Conservation (phyloP, 164 flowering plant genomes). For the Malania oleifera region DNA sequence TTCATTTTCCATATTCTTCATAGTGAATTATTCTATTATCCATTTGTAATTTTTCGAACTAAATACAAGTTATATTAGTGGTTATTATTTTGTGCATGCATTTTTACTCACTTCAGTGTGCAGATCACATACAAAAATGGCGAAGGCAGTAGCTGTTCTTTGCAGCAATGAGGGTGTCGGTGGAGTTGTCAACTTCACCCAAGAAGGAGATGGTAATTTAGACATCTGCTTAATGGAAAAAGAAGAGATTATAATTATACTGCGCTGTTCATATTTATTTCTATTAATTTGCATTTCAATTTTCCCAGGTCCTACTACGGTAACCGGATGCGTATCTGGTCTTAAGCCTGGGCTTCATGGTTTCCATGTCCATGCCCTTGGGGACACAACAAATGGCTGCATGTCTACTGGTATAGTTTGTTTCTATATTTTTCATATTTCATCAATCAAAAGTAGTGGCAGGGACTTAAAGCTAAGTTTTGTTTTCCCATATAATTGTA, state of each 20-base stretch:
- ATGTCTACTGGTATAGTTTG: conserved; percentile 77
- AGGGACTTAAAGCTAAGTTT: not conserved
- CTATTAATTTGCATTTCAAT: not conserved
- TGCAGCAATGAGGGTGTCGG: conserved; percentile 61
- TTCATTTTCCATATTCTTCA: too few species aligned
- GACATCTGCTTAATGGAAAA: not conserved
- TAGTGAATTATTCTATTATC: too few species aligned
- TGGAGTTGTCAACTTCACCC: conserved; percentile 69
- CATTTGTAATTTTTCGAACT: too few species aligned
- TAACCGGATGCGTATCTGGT: conserved; percentile 72
- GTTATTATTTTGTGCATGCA: not conserved
- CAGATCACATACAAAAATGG: conserved; percentile 79
- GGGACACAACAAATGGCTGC: conserved; percentile 98
- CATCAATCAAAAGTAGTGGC: not conserved
- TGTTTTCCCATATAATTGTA: not conserved
- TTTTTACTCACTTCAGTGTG: conserved; percentile 4
- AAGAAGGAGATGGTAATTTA: conserved; percentile 80
- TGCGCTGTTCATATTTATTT: not conserved
- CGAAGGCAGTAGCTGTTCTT: conserved; percentile 91
- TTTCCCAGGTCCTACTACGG: conserved; percentile 68
- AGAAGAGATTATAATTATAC: not conserved
- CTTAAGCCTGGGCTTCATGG: conserved; percentile 92
- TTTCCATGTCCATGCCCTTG: conserved; percentile 96
- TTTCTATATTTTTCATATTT: not conserved
- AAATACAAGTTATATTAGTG: too few species aligned